Conservation (phyloP, 768 basidiomycete genomes). For the Kwoniella dejecticola region DNA sequence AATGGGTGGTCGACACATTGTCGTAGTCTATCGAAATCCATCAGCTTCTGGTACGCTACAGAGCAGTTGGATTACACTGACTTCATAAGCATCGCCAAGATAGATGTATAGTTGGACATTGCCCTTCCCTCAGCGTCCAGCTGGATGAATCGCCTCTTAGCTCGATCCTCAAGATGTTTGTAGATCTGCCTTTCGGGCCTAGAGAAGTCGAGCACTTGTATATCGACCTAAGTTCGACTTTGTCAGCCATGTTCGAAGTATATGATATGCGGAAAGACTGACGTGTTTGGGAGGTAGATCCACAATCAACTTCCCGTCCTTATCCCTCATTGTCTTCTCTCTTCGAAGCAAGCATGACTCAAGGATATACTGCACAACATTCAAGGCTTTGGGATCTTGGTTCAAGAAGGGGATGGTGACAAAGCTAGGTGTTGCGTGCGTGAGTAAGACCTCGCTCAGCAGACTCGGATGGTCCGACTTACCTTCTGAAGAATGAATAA, state of each 20-base stretch:
- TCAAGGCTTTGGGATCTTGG: slow-evolving; percentile 87
- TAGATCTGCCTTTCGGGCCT: slow-evolving; percentile 82
- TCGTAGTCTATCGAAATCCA: slow-evolving; percentile 73
- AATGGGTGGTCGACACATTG: slow-evolving; percentile 90
- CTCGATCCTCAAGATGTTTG: slow-evolving; percentile 77
- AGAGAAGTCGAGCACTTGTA: slow-evolving; percentile 79
- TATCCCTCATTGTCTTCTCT: slow-evolving; percentile 90
- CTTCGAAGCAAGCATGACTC: slow-evolving; percentile 83
- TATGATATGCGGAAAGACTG: not conserved
- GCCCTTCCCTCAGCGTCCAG: slow-evolving; percentile 80
- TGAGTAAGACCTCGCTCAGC: not conserved
- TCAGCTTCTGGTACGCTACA: no score
- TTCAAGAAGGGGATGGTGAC: slow-evolving; percentile 89
- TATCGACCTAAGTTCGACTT: slow-evolving; percentile 60
- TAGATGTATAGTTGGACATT: slow-evolving; percentile 64
- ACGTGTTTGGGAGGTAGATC: slow-evolving; percentile 85
- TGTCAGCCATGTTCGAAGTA: slow-evolving; percentile 3
- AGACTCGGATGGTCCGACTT: slow-evolving; percentile 57
- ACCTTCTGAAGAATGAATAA: slow-evolving; percentile 71
- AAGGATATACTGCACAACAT: slow-evolving; percentile 91
- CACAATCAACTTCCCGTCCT: slow-evolving; percentile 81
- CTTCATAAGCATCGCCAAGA: slow-evolving; percentile 92
- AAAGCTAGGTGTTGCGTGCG: slow-evolving; percentile 61
- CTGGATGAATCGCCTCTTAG: slow-evolving; percentile 76
- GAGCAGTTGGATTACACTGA: no score